These are phyloP conservation scores for Begonia fuchsioides DNA, from an alignment of 306 rosid genomes.

Conservation along the genomic window DNA sequence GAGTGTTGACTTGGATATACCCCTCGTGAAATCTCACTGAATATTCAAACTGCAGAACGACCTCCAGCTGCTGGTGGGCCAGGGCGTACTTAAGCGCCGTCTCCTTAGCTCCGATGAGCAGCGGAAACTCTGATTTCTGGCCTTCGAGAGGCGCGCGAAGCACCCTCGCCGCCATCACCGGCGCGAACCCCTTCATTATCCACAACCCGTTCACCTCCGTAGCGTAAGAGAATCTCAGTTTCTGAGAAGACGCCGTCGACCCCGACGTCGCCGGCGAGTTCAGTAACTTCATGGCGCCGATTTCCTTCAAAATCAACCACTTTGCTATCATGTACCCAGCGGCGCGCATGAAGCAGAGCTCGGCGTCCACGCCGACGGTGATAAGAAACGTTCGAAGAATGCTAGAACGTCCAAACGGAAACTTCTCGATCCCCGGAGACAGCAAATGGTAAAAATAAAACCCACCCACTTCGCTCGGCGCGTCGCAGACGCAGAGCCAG, in stretches of 20 bases:
- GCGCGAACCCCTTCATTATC: conserved; percentile 71
- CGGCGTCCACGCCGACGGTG: conserved; percentile 63
- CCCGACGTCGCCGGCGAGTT: conserved; percentile 10
- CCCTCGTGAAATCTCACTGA: conserved; percentile 47
- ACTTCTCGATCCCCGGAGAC: conserved; percentile 32
- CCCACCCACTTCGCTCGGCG: conserved; percentile 58
- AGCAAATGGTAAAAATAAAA: conserved; percentile 50
- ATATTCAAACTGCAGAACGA: conserved; percentile 68
- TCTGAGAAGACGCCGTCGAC: conserved; percentile 10
- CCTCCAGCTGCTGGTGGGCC: conserved; percentile 83
- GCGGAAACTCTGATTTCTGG: conserved; percentile 22
- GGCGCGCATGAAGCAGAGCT: conserved; percentile 80
- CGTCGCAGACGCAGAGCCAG: conserved; percentile 77
- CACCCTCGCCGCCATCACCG: conserved; percentile 53
- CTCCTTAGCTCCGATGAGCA: conserved; percentile 32
- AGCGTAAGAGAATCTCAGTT: conserved; percentile 46
- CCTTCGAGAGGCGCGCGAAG: conserved; percentile 12
- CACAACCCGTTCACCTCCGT: conserved; percentile 66
- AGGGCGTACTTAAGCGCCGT: conserved; percentile 46
- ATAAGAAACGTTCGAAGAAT: conserved; percentile 50
- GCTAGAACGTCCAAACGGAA: conserved; percentile 26
- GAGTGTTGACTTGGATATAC: conserved; percentile 53
- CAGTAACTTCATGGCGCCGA: conserved; percentile 37
- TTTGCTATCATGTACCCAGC: conserved; percentile 71
- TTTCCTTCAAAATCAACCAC: conserved; percentile 37